phyloP scores from a whole-genome alignment of 176 grass and related monocot species.

The Hordeum marinum region DNA sequence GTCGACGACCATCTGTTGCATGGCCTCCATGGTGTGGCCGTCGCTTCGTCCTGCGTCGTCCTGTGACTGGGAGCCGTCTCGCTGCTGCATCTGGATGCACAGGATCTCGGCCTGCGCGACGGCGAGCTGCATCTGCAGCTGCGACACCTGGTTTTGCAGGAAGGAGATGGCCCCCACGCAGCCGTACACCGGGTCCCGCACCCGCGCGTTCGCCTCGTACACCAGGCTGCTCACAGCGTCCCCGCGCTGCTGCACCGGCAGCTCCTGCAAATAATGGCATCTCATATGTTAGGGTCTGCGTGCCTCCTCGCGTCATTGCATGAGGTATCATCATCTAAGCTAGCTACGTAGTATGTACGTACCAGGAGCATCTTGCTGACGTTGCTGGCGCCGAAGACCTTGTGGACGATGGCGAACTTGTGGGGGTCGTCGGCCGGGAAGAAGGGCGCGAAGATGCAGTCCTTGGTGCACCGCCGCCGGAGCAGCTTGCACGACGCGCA shows the following conservation, averaged over 20 bases:
- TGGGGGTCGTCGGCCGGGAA: constrained; percentile 86
- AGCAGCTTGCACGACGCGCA: constrained; percentile 94
- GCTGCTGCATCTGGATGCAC: constrained; percentile 88
- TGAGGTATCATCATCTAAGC: background rate
- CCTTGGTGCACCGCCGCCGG: constrained; percentile 75
- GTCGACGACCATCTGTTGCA: constrained; percentile 11
- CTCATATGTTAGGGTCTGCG: background rate
- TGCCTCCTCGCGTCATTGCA: background rate
- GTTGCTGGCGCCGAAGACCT: constrained; percentile 92
- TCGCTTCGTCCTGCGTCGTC: background rate
- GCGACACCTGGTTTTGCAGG: constrained; percentile 88
- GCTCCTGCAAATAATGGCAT: constrained; percentile 34
- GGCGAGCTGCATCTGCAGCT: constrained; percentile 94
- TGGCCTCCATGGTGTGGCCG: background rate
- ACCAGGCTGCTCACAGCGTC: constrained; percentile 94
- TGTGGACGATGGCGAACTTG: constrained; percentile 95
- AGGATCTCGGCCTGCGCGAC: constrained; percentile 88
- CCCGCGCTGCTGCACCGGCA: constrained; percentile 69
- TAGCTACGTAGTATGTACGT: background rate
- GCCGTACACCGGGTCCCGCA: constrained; percentile 85
- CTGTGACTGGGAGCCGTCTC: background rate
- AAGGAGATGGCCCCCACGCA: constrained; percentile 92
- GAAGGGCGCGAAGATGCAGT: constrained; percentile 94
- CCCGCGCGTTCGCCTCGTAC: constrained; percentile 85
- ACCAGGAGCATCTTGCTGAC: constrained; percentile 94